phyloP scores from a whole-genome alignment of 2,329 filamentous ascomycete species.

The Periconia macrospinosa region DNA sequence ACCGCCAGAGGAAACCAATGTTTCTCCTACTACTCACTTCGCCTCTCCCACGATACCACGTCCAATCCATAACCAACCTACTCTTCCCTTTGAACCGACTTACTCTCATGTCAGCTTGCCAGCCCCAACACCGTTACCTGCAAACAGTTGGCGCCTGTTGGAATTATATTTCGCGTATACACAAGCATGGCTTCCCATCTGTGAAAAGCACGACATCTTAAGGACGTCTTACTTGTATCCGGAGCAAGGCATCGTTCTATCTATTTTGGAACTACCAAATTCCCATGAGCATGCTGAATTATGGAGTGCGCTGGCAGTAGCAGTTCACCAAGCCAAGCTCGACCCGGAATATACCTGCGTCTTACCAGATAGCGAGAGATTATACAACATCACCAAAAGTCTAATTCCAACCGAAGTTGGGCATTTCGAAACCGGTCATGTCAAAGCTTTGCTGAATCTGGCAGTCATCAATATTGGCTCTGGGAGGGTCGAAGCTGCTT shows the following conservation, averaged over 20 bases:
- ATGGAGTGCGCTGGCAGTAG: constrained; percentile 49
- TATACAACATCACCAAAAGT: constrained; percentile 31
- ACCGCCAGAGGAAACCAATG: constrained; percentile 4
- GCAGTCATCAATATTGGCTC: constrained; percentile 65
- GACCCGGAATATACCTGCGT: constrained; percentile 1
- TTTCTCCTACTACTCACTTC: constrained; percentile 3
- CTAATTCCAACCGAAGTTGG: constrained; percentile 36
- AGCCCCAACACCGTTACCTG: constrained; percentile 45
- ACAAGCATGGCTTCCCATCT: constrained; percentile 75
- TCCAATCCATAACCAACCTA: neutral
- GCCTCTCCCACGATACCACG: constrained; percentile 1
- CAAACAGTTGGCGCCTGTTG: constrained; percentile 62
- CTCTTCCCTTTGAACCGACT: neutral
- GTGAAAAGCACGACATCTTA: constrained; percentile 67
- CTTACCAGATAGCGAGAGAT: constrained; percentile 15
- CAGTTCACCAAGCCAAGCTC: constrained; percentile 28
- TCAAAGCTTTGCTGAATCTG: constrained; percentile 52
- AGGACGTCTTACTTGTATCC: constrained; percentile 60
- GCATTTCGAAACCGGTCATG: constrained; percentile 42
- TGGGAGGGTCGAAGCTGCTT: constrained; percentile 60
- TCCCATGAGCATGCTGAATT: constrained; percentile 48
- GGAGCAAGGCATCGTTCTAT: constrained; percentile 42
- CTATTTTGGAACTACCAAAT: constrained; percentile 20
- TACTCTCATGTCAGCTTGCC: constrained; percentile 19
- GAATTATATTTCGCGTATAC: constrained; percentile 76